Percentiles rank a stretch among this genome's conserved stretches.
Evolutionary conservation across 192 early-diverging fungal species (phyloP).

Genomic region (Coemansia sp.): DNA sequence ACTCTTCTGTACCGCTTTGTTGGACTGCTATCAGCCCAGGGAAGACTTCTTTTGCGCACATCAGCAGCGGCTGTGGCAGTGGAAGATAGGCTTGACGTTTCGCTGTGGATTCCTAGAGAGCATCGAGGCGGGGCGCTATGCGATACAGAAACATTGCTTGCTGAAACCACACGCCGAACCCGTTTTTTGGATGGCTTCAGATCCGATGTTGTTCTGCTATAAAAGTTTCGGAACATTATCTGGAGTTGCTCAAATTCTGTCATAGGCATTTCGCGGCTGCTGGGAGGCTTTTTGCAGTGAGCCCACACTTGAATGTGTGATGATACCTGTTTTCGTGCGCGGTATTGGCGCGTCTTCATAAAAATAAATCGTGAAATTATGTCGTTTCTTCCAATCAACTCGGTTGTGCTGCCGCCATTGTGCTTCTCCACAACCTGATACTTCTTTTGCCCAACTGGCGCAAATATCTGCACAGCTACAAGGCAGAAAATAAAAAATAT

Average conservation of each 20-base stretch:
- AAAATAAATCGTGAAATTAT: conserved; percentile 73
- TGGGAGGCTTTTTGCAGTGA: conserved; percentile 63
- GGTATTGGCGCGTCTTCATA: conserved; percentile 61
- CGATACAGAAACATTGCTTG: conserved; percentile 20
- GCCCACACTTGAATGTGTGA: conserved; percentile 78
- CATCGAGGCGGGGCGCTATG: conserved; percentile 9
- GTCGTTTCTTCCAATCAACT: conserved; percentile 66
- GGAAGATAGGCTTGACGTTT: neutral
- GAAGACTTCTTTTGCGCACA: conserved; percentile 30
- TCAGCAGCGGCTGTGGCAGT: neutral
- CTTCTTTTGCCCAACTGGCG: conserved; percentile 40
- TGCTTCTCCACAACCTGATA: conserved; percentile 46
- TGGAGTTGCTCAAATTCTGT: conserved; percentile 38
- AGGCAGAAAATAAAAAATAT: neutral
- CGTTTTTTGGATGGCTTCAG: conserved; percentile 26
- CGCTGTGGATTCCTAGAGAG: conserved; percentile 25
- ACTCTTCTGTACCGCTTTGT: conserved; percentile 38
- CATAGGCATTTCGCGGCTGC: conserved; percentile 40
- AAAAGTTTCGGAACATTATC: conserved; percentile 32
- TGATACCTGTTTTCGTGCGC: conserved; percentile 76
- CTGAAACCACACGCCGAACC: conserved; percentile 38
- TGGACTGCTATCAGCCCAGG: conserved; percentile 2
- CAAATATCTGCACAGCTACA: conserved; percentile 38
- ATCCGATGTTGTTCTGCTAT: conserved; percentile 34
- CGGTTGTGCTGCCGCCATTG: conserved; percentile 13